Conservation (phyloP, 192 early-diverging fungal species). For the Entomortierella chlamydospora region DNA sequence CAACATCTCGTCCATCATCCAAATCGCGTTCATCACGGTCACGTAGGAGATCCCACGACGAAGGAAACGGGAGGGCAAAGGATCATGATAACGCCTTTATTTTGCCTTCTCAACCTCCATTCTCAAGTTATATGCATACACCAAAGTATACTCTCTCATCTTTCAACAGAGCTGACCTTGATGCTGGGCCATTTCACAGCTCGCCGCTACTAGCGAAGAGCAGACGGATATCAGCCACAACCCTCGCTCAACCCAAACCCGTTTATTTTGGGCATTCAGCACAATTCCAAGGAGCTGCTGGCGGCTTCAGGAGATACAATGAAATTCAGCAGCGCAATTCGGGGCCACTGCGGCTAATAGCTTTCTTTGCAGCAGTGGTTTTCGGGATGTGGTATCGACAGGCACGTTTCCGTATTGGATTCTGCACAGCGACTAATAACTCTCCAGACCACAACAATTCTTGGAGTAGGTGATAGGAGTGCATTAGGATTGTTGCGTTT, state of each 20-base stretch:
- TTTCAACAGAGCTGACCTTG: background rate
- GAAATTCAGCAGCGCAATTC: background rate
- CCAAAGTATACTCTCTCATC: conserved; percentile 13
- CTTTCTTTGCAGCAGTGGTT: conserved; percentile 11
- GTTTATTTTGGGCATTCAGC: background rate
- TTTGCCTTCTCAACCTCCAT: background rate
- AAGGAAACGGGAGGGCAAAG: background rate
- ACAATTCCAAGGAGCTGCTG: background rate
- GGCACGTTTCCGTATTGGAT: conserved; percentile 34
- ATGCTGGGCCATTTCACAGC: background rate
- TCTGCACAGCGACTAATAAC: conserved; percentile 7
- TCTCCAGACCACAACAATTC: background rate
- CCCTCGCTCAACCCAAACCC: background rate
- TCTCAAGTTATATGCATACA: conserved; percentile 7
- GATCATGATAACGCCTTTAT: conserved; percentile 9
- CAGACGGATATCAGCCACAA: background rate
- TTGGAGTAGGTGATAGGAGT: background rate
- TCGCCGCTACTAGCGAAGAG: conserved; percentile 22
- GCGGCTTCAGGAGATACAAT: background rate
- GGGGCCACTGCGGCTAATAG: background rate
- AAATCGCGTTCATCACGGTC: background rate
- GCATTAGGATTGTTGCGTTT: too few species aligned
- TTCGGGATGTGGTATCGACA: conserved; percentile 48
- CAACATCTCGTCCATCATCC: conserved; percentile 6
- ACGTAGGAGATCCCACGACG: conserved; percentile 1